Percentiles rank a stretch among this genome's conserved stretches.
Conservation (phyloP, 306 rosid genomes). For the Rosa multiflora region DNA sequence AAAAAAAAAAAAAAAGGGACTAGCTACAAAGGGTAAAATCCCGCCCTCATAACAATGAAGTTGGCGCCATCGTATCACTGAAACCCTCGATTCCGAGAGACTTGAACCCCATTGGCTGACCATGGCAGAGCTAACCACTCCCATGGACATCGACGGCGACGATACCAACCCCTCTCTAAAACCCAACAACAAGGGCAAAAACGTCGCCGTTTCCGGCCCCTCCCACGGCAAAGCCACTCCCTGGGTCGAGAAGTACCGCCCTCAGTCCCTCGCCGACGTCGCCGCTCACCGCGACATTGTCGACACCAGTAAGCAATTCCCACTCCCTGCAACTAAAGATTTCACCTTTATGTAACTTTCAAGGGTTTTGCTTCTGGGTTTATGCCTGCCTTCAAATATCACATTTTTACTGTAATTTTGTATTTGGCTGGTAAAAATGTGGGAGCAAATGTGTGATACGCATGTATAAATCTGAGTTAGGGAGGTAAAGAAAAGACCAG, state of each 20-base stretch:
- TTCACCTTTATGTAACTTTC: conserved; percentile 4
- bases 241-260: conserved; percentile 97
- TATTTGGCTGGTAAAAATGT: not conserved
- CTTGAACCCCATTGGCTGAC: not conserved
- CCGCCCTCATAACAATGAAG: not conserved
- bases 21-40: not conserved
- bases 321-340: not conserved
- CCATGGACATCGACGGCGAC: conserved; percentile 66
- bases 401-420: not conserved
- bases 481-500: not conserved
- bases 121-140: conserved; percentile 51
- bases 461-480: not conserved
- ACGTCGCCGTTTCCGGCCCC: conserved; percentile 31
- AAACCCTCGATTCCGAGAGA: not conserved
- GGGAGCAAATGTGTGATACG: not conserved
- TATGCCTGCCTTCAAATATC: not conserved
- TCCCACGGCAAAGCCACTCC: conserved; percentile 49
- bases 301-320: conserved; percentile 66
- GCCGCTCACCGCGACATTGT: conserved; percentile 97
- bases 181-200: conserved; percentile 48
- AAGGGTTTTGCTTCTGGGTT: conserved; percentile 13
- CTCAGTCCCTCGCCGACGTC: conserved; percentile 86
- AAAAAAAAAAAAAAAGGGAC: too few species aligned
- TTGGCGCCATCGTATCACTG: conserved; percentile 28
- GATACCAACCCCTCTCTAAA: conserved; percentile 19